Conservation (phyloP, 768 basidiomycete species). For the Hortiboletus campestris region DNA sequence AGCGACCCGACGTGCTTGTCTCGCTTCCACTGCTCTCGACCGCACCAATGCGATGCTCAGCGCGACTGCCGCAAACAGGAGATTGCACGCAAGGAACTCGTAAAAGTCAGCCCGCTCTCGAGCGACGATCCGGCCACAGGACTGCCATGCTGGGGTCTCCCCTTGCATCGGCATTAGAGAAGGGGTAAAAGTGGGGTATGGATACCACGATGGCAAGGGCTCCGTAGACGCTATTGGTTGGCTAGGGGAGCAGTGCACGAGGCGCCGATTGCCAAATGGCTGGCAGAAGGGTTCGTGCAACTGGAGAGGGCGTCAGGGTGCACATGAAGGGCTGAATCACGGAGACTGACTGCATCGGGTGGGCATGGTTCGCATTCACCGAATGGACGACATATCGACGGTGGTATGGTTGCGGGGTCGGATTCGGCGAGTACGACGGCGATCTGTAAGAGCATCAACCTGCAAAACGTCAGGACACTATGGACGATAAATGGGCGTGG, state of each 20-base stretch:
- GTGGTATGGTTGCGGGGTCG: background rate
- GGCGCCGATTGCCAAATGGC: slow-evolving; percentile 91
- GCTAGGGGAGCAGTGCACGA: slow-evolving; percentile 70
- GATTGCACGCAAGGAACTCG: slow-evolving; percentile 86
- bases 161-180: slow-evolving; percentile 28
- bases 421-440: slow-evolving; percentile 4
- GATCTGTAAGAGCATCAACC: slow-evolving; percentile 13
- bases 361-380: slow-evolving; percentile 66
- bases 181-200: slow-evolving; percentile 3
- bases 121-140: slow-evolving; percentile 82
- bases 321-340: slow-evolving; percentile 1
- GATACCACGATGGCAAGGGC: slow-evolving; percentile 17
- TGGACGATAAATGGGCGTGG: background rate
- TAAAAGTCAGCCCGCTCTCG: slow-evolving; percentile 85
- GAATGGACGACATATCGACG: slow-evolving; percentile 48
- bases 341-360: slow-evolving; percentile 49
- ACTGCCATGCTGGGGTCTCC: slow-evolving; percentile 84
- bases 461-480: background rate
- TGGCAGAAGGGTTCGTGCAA: slow-evolving; percentile 87
- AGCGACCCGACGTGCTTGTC: slow-evolving; percentile 80
- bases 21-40: slow-evolving; percentile 61
- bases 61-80: slow-evolving; percentile 66
- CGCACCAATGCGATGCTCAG: slow-evolving; percentile 66
- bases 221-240: slow-evolving; percentile 26
- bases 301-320: slow-evolving; percentile 38